Evolutionary conservation across 495 filamentous ascomycete genomes (phyloP).

Genomic region (Neurospora cerealis): DNA sequence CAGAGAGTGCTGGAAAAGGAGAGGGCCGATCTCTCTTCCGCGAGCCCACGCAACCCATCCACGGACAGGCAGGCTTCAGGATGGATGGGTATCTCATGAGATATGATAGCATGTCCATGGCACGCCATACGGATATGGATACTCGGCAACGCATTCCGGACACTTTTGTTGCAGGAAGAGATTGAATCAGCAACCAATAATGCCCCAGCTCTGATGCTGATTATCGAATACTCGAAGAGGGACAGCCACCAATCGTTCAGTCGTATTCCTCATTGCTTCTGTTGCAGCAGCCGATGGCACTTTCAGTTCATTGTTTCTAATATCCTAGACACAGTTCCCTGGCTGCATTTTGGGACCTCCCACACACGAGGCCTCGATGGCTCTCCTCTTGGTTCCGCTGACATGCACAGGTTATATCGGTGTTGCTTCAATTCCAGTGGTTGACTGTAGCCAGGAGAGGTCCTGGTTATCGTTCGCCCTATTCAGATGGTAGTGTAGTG

Average conservation of each 20-base stretch:
- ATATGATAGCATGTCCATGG: neutral
- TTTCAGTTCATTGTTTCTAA: neutral
- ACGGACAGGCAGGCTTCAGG: neutral
- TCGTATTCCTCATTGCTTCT: neutral
- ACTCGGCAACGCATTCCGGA: neutral
- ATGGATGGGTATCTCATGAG: neutral
- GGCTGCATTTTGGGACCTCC: neutral
- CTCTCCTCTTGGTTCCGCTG: neutral
- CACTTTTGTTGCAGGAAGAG: neutral
- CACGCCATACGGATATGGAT: neutral
- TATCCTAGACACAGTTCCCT: neutral
- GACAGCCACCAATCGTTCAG: neutral
- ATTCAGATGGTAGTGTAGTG: neutral
- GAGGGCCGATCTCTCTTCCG: neutral
- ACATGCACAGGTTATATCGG: neutral
- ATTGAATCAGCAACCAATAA: neutral
- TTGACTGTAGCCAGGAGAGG: neutral
- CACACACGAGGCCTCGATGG: neutral
- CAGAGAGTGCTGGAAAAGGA: neutral
- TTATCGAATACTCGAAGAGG: neutral
- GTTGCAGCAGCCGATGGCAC: neutral
- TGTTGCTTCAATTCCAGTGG: neutral
- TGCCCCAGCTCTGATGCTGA: neutral
- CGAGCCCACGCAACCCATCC: neutral
- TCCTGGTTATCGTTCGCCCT: neutral